Base-by-base conservation (phyloP, 495 filamentous ascomycete genomes). In the Aspergillus bridgeri region DNA sequence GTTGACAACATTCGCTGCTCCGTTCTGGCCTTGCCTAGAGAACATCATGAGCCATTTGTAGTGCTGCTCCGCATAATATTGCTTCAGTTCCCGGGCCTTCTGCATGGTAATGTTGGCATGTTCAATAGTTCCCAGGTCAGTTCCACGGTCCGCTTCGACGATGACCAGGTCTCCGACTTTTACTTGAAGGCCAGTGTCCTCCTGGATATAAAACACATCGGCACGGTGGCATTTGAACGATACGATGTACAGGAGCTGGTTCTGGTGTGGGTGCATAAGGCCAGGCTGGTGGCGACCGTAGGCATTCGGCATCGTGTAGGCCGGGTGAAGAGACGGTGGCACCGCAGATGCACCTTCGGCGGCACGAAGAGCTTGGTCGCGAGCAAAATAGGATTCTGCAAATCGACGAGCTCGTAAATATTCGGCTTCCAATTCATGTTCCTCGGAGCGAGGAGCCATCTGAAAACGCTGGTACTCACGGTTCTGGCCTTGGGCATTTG, bases 41-140 rank as follows among this genome's bases (percentile, higher is more conserved):
- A 96, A 98, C 86, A 96, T 91, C 89, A 97, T 96, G 29, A 98
- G 81, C 87, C 92, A 96, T 62, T 87, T 89, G 71, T 95, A 96
- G 63, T 98, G 94, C 64, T 97, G 91, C 69, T 96, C 88, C 18
- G 87, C 88, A 63, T 90, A 94, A 53, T 90, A 83, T 54, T 96
- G 90, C 69, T 96, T 96, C 61, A 91, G 73, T 46, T 93, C 86
- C 60, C 93, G 91, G 0, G 95, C 94, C 51, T 87, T 83, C 56
- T 88, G 83, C 78, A 90, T 88, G 22, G 89, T 86, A 42, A 97
- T 83, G 63, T 93, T 91, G 43, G 91, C 87, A 59, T 86, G 83
- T 43, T 87, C 84, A 24, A 98, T 91, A n/a, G 91, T 96, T 8
- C 94, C 95, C 54, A 98, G 83, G 66, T 98, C 95, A 8, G 89